Base-by-base conservation (phyloP, 768 basidiomycete genomes). In the Pilatotrama ljubarskyi region DNA sequence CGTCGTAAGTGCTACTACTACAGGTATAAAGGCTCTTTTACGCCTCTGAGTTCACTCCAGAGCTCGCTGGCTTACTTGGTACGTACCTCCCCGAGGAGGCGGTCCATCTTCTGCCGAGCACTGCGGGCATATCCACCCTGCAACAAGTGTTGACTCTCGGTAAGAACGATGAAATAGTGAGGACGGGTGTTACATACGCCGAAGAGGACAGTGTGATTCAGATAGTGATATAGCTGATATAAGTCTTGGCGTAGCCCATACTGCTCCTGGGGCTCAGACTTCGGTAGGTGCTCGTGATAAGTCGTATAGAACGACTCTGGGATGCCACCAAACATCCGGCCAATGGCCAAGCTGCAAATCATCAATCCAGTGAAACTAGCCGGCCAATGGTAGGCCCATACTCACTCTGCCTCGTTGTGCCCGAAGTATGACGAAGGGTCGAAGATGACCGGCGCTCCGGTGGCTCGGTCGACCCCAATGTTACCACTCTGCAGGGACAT, bases 381-480 rank as follows among this genome's bases (percentile, higher is more conserved):
- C n/a, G n/a, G n/a, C n/a, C n/a, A n/a, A n/a, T n/a, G n/a, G n/a
- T n/a, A n/a, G n/a, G n/a, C n/a, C n/a, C n/a, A n/a, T 20, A 72
- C 84, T 73, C 65, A 92, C 91, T 93, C 91, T 14, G 87, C 86
- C 74, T 93, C 91, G 60, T 86, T 86, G 66, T 92, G 91, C 2
- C 91, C 91, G 64, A 82, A 92, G 68, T 84, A 89, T 4, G 88
- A 88, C 2, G 90, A 84, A 2, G 90, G 89, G 66, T 93, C 90
- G 63, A 84, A 92, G 41, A 92, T 86, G 0, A 90, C 74, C 0
- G 91, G 88, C 53, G 84, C 71, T 5, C 80, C 82, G 6, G 78
- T 83, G 22, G 58, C 53, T 37, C 66, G 69, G 60, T 90, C 85
- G 22, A 81, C 76, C 8, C 91, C 90, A 3, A 79, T 83, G 69